Conservation (phyloP, 2,329 filamentous ascomycete genomes). For the Aspergillus jensenii region DNA sequence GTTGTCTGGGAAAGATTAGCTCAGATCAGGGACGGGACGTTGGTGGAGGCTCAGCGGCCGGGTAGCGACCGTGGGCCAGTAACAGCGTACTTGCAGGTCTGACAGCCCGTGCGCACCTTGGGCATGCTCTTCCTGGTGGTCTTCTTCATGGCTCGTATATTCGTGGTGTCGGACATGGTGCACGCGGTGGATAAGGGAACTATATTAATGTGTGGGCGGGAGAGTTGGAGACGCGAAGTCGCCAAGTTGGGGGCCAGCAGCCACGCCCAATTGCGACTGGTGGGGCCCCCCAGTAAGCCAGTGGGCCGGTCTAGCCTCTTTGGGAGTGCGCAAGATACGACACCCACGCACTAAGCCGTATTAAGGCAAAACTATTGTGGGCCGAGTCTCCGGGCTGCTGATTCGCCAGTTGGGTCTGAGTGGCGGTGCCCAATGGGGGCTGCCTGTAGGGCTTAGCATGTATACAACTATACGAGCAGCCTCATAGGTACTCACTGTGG, state of each 20-base stretch:
- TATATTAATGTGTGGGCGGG: too few relatives aligned
- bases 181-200: not conserved
- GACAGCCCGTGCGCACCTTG: slow-evolving; percentile 5
- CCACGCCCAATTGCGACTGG: too few relatives aligned
- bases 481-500: too few relatives aligned
- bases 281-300: too few relatives aligned
- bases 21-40: not conserved
- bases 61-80: not conserved
- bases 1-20: not conserved
- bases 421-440: too few relatives aligned
- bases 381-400: too few relatives aligned
- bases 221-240: not conserved
- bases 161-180: not conserved
- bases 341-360: accelerated
- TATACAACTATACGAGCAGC: not conserved
- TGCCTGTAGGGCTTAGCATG: too few relatives aligned
- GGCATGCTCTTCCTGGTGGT: slow-evolving; percentile 5
- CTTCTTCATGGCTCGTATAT: slow-evolving; percentile 9
- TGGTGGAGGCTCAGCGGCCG: not conserved
- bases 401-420: too few relatives aligned
- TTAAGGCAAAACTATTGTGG: too few relatives aligned
- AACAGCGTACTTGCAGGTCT: slow-evolving; percentile 2
- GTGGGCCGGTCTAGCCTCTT: too few relatives aligned
- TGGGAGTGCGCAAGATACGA: too few relatives aligned
- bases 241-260: too few relatives aligned